Evolutionary conservation across 257 asterid species (phyloP).

Genomic region (Lantana camara): DNA sequence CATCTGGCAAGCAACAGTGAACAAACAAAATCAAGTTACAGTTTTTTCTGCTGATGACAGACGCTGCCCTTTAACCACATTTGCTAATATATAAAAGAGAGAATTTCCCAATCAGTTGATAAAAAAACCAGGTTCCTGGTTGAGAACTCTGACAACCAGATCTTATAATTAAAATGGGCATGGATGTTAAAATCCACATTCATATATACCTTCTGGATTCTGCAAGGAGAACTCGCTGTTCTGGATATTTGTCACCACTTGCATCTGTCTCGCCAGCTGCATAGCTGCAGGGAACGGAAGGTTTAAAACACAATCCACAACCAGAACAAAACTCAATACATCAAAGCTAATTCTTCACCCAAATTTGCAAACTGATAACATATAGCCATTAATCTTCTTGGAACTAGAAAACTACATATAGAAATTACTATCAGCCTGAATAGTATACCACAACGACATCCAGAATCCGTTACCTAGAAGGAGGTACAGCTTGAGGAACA

Average conservation of each 20-base stretch:
- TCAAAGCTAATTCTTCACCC: background rate
- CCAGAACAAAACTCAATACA: too few relatives aligned
- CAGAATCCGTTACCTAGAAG: constrained; percentile 54
- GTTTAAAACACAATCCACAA: constrained; percentile 24
- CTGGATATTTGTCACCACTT: constrained; percentile 46
- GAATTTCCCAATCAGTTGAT: too few relatives aligned
- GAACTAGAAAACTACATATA: too few relatives aligned
- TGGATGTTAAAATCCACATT: background rate
- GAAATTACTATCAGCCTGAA: background rate
- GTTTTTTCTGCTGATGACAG: constrained; percentile 2
- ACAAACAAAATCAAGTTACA: constrained; percentile 6
- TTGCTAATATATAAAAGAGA: background rate
- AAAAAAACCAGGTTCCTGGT: too few relatives aligned
- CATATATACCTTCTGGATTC: constrained; percentile 83
- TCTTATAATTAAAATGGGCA: too few relatives aligned
- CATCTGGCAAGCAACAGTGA: background rate
- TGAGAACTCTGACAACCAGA: too few relatives aligned
- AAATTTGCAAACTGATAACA: background rate
- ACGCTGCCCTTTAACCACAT: constrained; percentile 2
- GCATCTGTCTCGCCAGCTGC: constrained; percentile 59
- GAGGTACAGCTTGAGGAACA: constrained; percentile 51
- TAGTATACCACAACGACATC: background rate
- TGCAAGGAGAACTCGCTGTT: constrained; percentile 66
- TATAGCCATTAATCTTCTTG: background rate
- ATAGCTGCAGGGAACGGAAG: constrained; percentile 56